Conservation (phyloP, 768 basidiomycete species). For the Aureoboletus auriporus region DNA sequence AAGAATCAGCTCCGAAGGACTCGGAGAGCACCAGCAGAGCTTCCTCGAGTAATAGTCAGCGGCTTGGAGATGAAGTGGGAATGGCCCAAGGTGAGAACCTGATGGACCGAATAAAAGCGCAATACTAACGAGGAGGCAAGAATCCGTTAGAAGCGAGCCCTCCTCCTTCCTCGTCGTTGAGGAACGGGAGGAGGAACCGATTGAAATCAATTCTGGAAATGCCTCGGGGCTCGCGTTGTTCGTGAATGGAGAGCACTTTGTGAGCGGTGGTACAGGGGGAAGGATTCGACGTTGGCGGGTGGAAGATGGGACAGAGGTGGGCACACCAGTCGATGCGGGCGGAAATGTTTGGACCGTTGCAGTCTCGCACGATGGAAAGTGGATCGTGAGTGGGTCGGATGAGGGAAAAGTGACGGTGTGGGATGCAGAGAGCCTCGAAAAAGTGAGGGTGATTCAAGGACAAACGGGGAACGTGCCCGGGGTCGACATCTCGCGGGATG, state of each 20-base stretch:
- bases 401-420: not conserved
- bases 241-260: not conserved
- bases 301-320: not conserved
- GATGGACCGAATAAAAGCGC: too few relatives aligned
- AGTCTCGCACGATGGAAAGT: not conserved
- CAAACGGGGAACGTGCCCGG: not conserved
- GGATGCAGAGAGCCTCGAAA: not conserved
- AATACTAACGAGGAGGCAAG: too few relatives aligned
- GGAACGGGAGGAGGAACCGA: too few relatives aligned
- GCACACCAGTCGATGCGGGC: not conserved
- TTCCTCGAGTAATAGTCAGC: too few relatives aligned
- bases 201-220: too few relatives aligned
- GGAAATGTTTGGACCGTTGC: not conserved
- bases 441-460: not conserved
- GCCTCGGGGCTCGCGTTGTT: not conserved
- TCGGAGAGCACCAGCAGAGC: too few relatives aligned
- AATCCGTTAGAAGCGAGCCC: too few relatives aligned
- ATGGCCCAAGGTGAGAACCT: too few relatives aligned
- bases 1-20: too few relatives aligned
- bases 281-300: constrained; percentile 3
- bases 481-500: not conserved
- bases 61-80: too few relatives aligned
- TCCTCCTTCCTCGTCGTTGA: too few relatives aligned
- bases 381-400: not conserved
- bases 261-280: not conserved